These are phyloP conservation scores for Pulveroboletus frians DNA, from an alignment of 768 basidiomycete genomes.

Conservation along the genomic window DNA sequence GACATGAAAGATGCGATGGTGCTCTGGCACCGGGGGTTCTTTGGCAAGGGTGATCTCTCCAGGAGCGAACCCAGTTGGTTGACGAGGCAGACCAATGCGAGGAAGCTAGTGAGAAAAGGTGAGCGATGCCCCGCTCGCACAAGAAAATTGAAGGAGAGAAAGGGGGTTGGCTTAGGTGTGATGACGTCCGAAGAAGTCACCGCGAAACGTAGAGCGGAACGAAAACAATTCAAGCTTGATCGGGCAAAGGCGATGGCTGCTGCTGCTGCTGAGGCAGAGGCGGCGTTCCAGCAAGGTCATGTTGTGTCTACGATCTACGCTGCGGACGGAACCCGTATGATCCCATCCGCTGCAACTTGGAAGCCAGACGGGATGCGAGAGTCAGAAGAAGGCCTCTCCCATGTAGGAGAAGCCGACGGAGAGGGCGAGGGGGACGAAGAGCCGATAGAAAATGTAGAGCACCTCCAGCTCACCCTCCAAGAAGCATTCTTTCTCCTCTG, in stretches of 20 bases:
- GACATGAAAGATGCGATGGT: constrained; percentile 56
- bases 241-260: constrained; percentile 84
- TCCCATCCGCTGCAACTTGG: constrained; percentile 82
- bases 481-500: constrained; percentile 89
- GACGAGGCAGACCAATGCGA: constrained; percentile 65
- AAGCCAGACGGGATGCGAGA: constrained; percentile 38
- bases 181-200: constrained; percentile 90
- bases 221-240: constrained; percentile 90
- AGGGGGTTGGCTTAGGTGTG: background rate
- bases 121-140: constrained; percentile 5
- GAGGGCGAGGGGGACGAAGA: constrained; percentile 32
- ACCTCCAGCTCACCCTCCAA: constrained; percentile 82
- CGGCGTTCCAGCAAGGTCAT: constrained; percentile 67
- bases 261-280: constrained; percentile 75
- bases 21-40: constrained; percentile 90
- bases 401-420: constrained; percentile 21
- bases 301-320: constrained; percentile 57
- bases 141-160: background rate
- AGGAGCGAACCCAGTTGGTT: constrained; percentile 95
- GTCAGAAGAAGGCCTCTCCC: constrained; percentile 10
- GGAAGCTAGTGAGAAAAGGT: constrained; percentile 54
- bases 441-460: constrained; percentile 70
- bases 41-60: constrained; percentile 94
- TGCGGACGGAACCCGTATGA: constrained; percentile 39
- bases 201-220: constrained; percentile 78